Conservation (phyloP, 2,329 filamentous ascomycete genomes). For the Dichotomopilus funicola region DNA sequence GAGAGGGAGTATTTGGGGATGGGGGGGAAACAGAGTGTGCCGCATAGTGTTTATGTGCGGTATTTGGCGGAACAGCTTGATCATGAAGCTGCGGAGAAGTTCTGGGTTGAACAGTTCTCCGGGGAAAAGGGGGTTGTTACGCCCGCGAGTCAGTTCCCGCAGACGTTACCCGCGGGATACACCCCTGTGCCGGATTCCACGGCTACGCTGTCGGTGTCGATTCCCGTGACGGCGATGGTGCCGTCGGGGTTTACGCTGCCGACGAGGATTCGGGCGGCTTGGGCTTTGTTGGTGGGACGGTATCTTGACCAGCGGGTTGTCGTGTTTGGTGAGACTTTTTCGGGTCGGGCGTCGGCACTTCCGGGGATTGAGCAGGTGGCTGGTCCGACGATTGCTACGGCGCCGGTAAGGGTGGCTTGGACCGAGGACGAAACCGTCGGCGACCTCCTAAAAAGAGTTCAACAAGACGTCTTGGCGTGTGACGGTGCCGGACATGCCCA, state of each 20-base stretch:
- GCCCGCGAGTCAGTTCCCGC: constrained; percentile 9
- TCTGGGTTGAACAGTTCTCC: constrained; percentile 1
- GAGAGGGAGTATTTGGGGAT: constrained; percentile 7
- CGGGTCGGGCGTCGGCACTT: not conserved
- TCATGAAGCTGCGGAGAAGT: not conserved
- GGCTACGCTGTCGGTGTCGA: constrained; percentile 2
- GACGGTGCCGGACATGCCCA: not conserved
- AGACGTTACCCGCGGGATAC: constrained; percentile 1
- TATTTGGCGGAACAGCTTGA: not conserved
- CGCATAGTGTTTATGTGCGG: constrained; percentile 5
- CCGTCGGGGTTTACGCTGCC: constrained; percentile 10
- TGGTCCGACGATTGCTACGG: constrained; percentile 9
- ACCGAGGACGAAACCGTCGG: not conserved
- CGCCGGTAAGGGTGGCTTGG: constrained; percentile 9
- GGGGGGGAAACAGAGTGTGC: not conserved
- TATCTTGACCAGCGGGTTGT: constrained; percentile 9
- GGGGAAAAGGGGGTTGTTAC: not conserved
- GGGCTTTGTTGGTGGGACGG: constrained; percentile 8
- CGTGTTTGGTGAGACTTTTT: constrained; percentile 11
- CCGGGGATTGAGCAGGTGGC: not conserved
- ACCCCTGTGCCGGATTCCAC: constrained; percentile 5
- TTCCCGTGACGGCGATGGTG: not conserved
- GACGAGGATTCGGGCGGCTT: constrained; percentile 9
- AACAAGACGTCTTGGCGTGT: constrained; percentile 1
- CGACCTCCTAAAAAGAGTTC: not conserved